A percentile compares a stretch with the other conserved stretches of the same genome.
Conservation (phyloP, 768 basidiomycete species). For the Roridomyces roridus region DNA sequence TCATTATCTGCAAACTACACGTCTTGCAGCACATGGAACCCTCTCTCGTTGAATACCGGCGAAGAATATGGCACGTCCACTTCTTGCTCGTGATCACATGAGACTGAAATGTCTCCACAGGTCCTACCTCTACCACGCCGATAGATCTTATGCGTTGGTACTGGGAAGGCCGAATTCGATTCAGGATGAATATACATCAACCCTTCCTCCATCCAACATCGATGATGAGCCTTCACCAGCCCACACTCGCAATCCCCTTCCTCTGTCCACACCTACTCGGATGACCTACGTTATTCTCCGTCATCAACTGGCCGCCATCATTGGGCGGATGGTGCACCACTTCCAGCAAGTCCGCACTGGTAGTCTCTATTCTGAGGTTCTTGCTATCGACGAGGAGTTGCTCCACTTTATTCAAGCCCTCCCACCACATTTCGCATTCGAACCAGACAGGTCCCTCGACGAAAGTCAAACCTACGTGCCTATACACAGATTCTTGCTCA, state of each 20-base stretch:
- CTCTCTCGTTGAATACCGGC: constrained; percentile 83
- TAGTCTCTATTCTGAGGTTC: constrained; percentile 84
- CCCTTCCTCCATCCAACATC: constrained; percentile 74
- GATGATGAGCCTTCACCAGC: constrained; percentile 61
- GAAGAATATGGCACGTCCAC: constrained; percentile 78
- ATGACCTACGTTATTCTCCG: constrained; percentile 91
- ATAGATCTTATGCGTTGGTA: constrained; percentile 91
- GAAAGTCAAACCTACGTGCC: constrained; percentile 68
- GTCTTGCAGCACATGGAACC: constrained; percentile 68
- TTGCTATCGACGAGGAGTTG: constrained; percentile 83
- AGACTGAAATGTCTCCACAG: constrained; percentile 40
- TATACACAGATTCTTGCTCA: constrained; percentile 86
- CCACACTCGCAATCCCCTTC: constrained; percentile 54
- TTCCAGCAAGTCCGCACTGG: constrained; percentile 85
- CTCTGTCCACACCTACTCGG: constrained; percentile 73
- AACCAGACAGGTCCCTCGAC: constrained; percentile 82
- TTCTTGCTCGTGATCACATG: neutral
- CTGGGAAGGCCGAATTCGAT: constrained; percentile 90
- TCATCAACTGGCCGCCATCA: constrained; percentile 81
- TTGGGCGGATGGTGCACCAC: constrained; percentile 91
- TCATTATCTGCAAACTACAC: neutral
- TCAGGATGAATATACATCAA: constrained; percentile 88
- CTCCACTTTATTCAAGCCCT: constrained; percentile 75
- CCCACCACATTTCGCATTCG: constrained; percentile 78
- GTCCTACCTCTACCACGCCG: constrained; percentile 93